These are phyloP conservation scores for Colletotrichum karsti DNA, from an alignment of 2,329 filamentous ascomycete species.

Conservation along the genomic window DNA sequence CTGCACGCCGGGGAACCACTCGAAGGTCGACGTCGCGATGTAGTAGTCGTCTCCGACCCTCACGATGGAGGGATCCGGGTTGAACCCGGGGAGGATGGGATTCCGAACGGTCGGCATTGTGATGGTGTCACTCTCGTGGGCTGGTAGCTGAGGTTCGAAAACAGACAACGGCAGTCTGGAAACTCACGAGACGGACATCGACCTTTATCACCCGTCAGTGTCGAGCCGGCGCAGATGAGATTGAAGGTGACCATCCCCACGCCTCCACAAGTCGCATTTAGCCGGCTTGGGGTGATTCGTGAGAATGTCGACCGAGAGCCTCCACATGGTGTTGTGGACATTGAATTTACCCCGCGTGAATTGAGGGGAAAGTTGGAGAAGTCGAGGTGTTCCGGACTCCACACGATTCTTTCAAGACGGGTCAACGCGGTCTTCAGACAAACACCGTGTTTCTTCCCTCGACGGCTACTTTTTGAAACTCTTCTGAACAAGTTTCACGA, in stretches of 20 bases:
- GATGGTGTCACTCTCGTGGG: too few species aligned
- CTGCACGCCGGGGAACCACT: conserved; percentile 64
- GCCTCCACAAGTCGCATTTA: conserved; percentile 27
- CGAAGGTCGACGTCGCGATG: conserved; percentile 64
- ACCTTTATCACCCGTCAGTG: neutral
- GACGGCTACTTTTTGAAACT: neutral
- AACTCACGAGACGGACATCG: neutral
- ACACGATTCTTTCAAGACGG: neutral
- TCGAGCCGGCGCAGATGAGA: neutral
- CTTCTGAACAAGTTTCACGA: neutral
- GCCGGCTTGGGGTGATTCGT: conserved; percentile 22
- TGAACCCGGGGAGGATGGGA: conserved; percentile 65
- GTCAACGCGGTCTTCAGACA: neutral
- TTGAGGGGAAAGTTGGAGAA: conserved; percentile 11
- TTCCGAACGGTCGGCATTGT: conserved; percentile 59
- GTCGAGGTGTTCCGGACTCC: neutral
- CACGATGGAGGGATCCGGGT: conserved; percentile 63
- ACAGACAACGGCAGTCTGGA: accelerated
- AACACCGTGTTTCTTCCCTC: neutral
- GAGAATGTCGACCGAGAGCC: conserved; percentile 13
- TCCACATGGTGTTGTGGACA: conserved; percentile 1
- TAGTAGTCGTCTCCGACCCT: conserved; percentile 62
- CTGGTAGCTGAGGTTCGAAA: neutral
- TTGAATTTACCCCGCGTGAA: conserved; percentile 14
- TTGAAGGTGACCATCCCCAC: conserved; percentile 2